Base-by-base conservation (phyloP, 768 basidiomycete genomes). In the Amanita rubescens region DNA sequence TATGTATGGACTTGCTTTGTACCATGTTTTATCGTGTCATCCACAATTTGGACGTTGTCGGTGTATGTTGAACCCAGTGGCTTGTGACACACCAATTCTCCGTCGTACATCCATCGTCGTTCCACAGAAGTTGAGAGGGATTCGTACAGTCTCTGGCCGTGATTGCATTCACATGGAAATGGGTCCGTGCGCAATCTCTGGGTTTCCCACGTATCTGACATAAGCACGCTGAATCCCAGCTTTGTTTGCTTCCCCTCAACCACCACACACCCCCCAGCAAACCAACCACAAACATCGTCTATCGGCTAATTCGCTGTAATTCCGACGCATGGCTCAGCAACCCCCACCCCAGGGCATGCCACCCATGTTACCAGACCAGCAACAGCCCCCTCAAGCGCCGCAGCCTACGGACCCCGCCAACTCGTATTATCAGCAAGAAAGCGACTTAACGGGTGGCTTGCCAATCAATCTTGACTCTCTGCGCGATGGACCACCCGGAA, bases 391-490 rank as follows among this genome's bases (percentile, higher is more conserved):
- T 49, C 74, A 74, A 56, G 30, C 51, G 10, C 33, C 52, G 12
- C 52, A 45, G 52, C 44, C 52, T 12, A 3, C 33, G 17, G 83
- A 85, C 58, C 70, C 82, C 61, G 66, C 75, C 22, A 74, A 78
- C 54, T 84, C 81, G 49, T 89, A 89, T 66, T 88, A 88, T 49
- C 87, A 86, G 35, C 79, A 79, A 58, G 83, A 84, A 57, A 84
- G 76, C 63, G 88, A 91, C 73, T 77, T 90, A 57, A 87, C 87
- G 7, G 88, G 89, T 20, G 88, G 88, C 20, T 75, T 90, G 30
- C 89, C 89, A 48, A 88, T 92, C 63, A 92, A 88, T 63, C 84
- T 92, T 22, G 88, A 90, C 67, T 91, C 90, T 3, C 74, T 92
- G 53, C 77, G 90, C 50, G 90, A 93, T 63, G 89, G 90, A 0